Evolutionary conservation across 148 eudicot genomes (phyloP), one percentile per base, ranked within the genome.

Genomic region (Dysphania ambrosioides): DNA sequence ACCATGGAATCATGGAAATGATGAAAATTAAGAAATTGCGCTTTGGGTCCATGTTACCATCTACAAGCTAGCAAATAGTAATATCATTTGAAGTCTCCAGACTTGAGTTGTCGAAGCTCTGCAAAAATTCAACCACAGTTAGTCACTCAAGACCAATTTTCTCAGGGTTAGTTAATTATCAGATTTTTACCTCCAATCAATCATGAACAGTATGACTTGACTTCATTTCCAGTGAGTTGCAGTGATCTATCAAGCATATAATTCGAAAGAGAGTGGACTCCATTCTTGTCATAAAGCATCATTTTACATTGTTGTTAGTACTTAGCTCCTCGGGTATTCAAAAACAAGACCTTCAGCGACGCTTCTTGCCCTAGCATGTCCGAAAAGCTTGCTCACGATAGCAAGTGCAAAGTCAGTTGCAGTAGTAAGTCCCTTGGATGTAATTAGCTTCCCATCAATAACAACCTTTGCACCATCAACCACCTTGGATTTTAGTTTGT

Each of bases 321-420:
- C 3, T 76, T 78, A 86, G 75, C 71, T 80, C 73, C 77, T 81
- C 1, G 91, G 89, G 82, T 88, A 95, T 79, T 88, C 91, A 40
- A 83, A 86, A 70, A 95, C 98, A 35, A 95, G 92, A 49, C 93
- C 97, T 82, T 89, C 97, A 19, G 98, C 97, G 19, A 95, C 96
- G 81, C 98, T 86, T 85, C 96, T 92, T 56, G 98, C 97, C 73
- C 98, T 86, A 41, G 87, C 83, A 75, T 87, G 86, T 67, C 93
- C 97, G 42, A 90, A 92, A 75, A 92, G 79, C 84, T 95, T 95
- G 78, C 84, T 78, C 47, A 95, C 97, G 38, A 95, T 90, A 81
- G 93, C 89, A 73, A 95, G 87, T 29, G 89, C 83, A 82, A 92
- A 88, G 75, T 90, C 91, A 10, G 81, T 79, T 71, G 88, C 75